Evolutionary conservation across 176 grass and related monocot species (phyloP), one percentile per base, ranked within the genome.

Genomic region (Oryza brachyantha): DNA sequence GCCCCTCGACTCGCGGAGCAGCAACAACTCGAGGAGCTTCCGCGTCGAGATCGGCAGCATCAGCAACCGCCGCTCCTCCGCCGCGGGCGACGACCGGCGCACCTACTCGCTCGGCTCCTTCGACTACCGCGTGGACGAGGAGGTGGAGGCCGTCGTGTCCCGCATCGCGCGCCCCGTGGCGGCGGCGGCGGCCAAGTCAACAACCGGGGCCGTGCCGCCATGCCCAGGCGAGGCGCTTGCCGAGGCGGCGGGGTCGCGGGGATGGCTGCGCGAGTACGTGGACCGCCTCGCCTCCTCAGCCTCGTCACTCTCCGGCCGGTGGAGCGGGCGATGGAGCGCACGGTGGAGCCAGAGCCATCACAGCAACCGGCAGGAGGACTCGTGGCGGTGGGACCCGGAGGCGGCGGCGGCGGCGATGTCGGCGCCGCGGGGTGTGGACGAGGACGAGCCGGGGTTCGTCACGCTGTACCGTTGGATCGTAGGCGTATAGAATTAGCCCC

Each of bases 71-170:
- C 86, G 82, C 41, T 85, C 91, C 3, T 83, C 73, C 25, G 37
- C 77, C 76, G 80, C 64, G 12, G 78, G 65, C 17, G 81, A 52
- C 29, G 85, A 90, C 80, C 84, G 70, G 28, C 81, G 82, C 48
- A 88, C 91, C 3, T 97, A 91, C 81, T 93, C 91, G 11, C 36
- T 97, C 8, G 94, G 89, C 37, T 97, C 91, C 25, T 92, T 93
- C 76, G 94, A 97, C 65, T 97, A 97, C 77, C 84, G 85, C 52
- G 91, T 94, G 12, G 89, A 97, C 43, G 93, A 96, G 71, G 93
- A 96, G 77, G 85, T 96, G 42, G 93, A 96, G 74, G 93, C 93
- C 42, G 72, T 92, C 64, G 79, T 96, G 5, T 79, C 87, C 60
- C 78, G 84, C 78, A 86, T 92, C 87, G 54, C 77, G 38, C 76